Evolutionary conservation across 2,329 filamentous ascomycete genomes (phyloP).

Genomic region (Tolypocladium ophioglossoides): DNA sequence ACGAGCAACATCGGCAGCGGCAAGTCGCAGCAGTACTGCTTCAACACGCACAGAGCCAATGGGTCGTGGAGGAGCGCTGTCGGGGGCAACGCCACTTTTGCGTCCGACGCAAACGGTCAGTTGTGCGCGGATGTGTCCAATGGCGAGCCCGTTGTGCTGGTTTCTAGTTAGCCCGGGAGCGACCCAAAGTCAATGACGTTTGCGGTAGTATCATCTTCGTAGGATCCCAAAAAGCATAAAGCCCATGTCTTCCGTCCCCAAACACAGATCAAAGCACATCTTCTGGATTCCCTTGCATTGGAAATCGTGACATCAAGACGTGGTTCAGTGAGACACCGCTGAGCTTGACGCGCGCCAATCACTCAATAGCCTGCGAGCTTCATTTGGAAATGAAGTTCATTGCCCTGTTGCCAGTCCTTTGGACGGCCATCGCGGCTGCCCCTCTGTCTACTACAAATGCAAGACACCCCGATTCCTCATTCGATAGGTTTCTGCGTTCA

Average conservation of each 20-base stretch:
- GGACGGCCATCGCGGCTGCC: neutral
- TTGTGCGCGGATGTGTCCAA: constrained; percentile 29
- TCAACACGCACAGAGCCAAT: constrained; percentile 26
- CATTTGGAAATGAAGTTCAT: neutral
- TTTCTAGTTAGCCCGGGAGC: no score
- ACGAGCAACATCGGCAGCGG: constrained; percentile 32
- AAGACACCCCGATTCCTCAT: no score
- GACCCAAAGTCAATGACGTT: neutral
- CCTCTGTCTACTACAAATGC: neutral
- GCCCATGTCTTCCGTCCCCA: no score
- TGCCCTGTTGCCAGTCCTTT: neutral
- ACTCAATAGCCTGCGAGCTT: neutral
- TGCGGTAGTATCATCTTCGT: no score
- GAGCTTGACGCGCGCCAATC: neutral
- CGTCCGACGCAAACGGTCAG: constrained; percentile 27
- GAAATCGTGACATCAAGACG: no score
- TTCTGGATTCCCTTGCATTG: no score
- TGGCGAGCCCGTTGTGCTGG: constrained; percentile 29
- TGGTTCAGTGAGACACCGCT: neutral
- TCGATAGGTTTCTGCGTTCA: no score
- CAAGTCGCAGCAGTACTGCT: constrained; percentile 27
- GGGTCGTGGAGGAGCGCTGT: constrained; percentile 30
- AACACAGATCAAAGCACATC: neutral
- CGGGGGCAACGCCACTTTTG: constrained; percentile 21
- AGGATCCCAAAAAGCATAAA: no score